These are phyloP conservation scores for Talaromyces ruber DNA, from an alignment of 495 filamentous ascomycete genomes.

Conservation along the genomic window DNA sequence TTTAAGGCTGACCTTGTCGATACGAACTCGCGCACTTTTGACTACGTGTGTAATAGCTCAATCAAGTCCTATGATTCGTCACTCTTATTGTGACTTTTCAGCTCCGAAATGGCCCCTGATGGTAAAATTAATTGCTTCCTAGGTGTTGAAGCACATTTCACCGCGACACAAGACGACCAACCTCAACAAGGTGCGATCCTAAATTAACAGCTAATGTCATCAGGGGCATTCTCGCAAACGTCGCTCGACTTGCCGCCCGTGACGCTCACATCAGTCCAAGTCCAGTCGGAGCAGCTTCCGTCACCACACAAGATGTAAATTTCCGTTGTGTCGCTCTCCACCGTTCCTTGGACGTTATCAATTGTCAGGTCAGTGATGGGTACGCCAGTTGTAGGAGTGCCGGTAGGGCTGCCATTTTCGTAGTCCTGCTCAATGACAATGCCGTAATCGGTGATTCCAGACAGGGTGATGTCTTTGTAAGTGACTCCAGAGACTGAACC, in stretches of 20 bases:
- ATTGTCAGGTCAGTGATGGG: constrained; percentile 52
- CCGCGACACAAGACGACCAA: background rate
- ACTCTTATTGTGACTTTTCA: background rate
- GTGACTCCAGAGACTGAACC: constrained; percentile 49
- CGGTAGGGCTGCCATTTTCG: constrained; percentile 51
- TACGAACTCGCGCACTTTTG: background rate
- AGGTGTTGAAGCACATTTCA: background rate
- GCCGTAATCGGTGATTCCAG: constrained; percentile 50
- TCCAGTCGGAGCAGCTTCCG: constrained; percentile 27
- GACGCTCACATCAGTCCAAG: background rate
- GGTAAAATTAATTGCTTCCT: no score
- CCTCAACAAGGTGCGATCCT: background rate
- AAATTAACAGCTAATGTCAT: background rate
- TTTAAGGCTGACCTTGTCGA: background rate
- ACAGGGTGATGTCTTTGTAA: constrained; percentile 50
- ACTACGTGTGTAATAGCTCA: background rate
- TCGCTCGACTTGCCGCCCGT: background rate
- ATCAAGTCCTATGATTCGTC: background rate
- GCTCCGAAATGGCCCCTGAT: background rate
- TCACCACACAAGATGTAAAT: background rate
- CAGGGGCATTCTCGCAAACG: background rate
- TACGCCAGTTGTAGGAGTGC: constrained; percentile 50
- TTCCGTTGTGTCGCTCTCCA: constrained; percentile 26
- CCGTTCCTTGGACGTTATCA: constrained; percentile 39
- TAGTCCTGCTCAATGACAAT: constrained; percentile 66